phyloP scores from a whole-genome alignment of 495 filamentous ascomycete species.

The Copromyces sp. region DNA sequence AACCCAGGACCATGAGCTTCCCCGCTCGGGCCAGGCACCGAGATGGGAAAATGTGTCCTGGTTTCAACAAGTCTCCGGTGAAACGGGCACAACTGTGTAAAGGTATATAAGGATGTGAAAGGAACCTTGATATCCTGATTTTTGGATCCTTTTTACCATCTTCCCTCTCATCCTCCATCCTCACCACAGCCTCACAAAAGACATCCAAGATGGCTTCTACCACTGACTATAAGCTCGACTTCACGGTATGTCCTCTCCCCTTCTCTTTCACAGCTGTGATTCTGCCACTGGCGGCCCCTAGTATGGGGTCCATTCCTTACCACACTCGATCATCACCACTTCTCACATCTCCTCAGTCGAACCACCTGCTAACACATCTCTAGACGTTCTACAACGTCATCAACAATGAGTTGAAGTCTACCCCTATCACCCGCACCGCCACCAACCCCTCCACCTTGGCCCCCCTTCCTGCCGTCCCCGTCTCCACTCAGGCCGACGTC shows the following conservation, averaged over 20 bases:
- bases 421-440: slow-evolving; percentile 26
- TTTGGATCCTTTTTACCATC: background rate
- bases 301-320: background rate
- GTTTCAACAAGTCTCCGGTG: background rate
- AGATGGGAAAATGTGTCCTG: background rate
- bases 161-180: background rate
- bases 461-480: slow-evolving; percentile 34
- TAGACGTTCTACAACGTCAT: slow-evolving; percentile 34
- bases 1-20: background rate
- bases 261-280: background rate
- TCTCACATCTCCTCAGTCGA: background rate
- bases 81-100: background rate
- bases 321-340: background rate
- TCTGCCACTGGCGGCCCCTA: background rate
- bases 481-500: slow-evolving; percentile 35
- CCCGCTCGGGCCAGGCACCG: background rate
- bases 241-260: background rate
- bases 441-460: slow-evolving; percentile 39
- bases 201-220: background rate
- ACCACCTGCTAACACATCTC: background rate
- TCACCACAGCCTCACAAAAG: background rate
- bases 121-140: background rate
- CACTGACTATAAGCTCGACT: background rate
- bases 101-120: background rate
- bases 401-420: slow-evolving; percentile 31